Base-by-base conservation (phyloP, 768 basidiomycete genomes). In the Clavulina sp. region DNA sequence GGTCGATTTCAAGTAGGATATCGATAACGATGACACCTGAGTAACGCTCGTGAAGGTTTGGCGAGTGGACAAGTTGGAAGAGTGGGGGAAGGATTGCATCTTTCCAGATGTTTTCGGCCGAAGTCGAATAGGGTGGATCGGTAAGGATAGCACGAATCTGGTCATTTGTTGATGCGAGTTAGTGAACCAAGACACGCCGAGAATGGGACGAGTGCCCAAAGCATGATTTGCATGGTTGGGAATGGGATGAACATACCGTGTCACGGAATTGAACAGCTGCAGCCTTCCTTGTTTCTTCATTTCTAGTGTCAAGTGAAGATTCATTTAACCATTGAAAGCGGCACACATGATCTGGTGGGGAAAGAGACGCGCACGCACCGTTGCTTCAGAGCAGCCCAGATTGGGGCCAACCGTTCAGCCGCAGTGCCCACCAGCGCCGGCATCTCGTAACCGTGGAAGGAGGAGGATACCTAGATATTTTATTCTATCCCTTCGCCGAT, bases 1-100 rank as follows among this genome's bases (percentile, higher is more conserved):
- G 75, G 36, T 84, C 81, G 44, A 78, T 74, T 48, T 80, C 78
- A 43, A 91, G 71, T 5, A 92, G 73, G 60, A 81, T 73, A 61
- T 88, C 84, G 61, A 95, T 95, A 23, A 89, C 91, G 51, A 81
- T 65, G 31, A 96, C 68, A 31, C 88, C 91, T 13, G 88, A 92
- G 50, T 89, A 74, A 57, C 84, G 83, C 63, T 92, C 88, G 23
- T 72, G 69, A 49, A 72, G 75, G 60, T 77, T 80, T 61, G 79
- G 78, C 59, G 83, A 84, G 61, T 91, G 86, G 52, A 84, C 80
- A 41, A 89, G 73, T 57, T 84, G 81, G 61, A 88, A 86, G 50
- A 92, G 68, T 33, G 78, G 69, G 56, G 76, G 73, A 61, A 80
- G 88, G 58, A 92, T 81, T 52, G 77, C 78, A 57, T 86, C 81